Evolutionary conservation across 2,329 filamentous ascomycete genomes (phyloP).

Genomic region (Trichoderma semiorbis): DNA sequence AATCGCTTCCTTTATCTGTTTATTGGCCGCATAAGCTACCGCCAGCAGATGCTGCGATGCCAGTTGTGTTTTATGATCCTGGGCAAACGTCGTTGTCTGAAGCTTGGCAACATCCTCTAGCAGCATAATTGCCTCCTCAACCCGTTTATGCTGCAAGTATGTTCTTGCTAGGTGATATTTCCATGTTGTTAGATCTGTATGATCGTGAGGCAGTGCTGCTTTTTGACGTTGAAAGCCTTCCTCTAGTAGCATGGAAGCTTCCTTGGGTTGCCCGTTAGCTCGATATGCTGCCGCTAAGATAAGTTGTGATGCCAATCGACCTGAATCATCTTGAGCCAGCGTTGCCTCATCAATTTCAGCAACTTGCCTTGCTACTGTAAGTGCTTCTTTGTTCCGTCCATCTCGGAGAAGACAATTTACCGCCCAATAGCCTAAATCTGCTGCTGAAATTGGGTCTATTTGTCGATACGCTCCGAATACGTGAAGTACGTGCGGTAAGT

Average conservation of each 20-base stretch:
- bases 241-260: background rate
- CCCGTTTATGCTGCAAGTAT: rapidly evolving
- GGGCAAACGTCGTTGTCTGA: too few relatives aligned
- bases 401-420: background rate
- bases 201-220: background rate
- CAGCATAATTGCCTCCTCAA: too few relatives aligned
- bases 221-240: background rate
- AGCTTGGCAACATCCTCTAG: too few relatives aligned
- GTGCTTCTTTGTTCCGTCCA: background rate
- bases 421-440: background rate
- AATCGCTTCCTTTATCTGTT: background rate
- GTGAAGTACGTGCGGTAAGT: background rate
- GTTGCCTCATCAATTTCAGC: background rate
- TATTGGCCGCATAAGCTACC: background rate
- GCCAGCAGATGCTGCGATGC: background rate
- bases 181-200: background rate
- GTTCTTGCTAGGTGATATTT: too few relatives aligned
- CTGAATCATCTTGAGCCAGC: background rate
- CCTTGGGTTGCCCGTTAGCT: background rate
- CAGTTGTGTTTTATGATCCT: too few relatives aligned
- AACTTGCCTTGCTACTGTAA: background rate
- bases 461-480: background rate
- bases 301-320: background rate
- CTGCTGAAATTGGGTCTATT: background rate
- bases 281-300: rapidly evolving